Evolutionary conservation across 2,329 filamentous ascomycete genomes (phyloP).

Genomic region (Arthrobotrys iridis): DNA sequence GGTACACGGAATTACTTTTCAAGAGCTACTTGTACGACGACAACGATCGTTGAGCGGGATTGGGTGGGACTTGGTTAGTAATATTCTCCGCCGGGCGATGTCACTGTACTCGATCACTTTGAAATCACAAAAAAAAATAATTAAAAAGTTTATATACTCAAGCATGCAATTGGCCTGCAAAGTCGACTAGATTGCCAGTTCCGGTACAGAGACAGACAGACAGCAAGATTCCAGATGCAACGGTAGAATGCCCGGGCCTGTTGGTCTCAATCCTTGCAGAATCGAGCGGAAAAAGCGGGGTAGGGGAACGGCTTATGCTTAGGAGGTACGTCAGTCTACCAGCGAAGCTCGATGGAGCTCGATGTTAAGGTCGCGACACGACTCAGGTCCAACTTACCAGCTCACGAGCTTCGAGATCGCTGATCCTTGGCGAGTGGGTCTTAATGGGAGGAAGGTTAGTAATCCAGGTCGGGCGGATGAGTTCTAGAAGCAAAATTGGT

Average conservation of each 20-base stretch:
- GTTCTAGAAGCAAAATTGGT: constrained; percentile 29
- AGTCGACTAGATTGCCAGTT: constrained; percentile 25
- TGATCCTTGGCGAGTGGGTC: constrained; percentile 20
- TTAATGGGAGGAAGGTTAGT: constrained; percentile 16
- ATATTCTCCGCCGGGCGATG: background rate
- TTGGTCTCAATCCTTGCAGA: constrained; percentile 21
- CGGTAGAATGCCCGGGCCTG: constrained; percentile 13
- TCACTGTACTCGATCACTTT: constrained; percentile 5
- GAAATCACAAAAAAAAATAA: background rate
- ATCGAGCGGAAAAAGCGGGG: constrained; percentile 48
- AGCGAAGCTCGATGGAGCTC: background rate
- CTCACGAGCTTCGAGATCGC: background rate
- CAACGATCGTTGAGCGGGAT: constrained; percentile 1
- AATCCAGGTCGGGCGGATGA: constrained; percentile 18
- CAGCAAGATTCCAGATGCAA: constrained; percentile 7
- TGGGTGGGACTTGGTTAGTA: constrained; percentile 19
- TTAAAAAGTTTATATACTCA: constrained; percentile 28
- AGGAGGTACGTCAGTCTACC: constrained; percentile 1
- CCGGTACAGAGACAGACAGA: constrained; percentile 18
- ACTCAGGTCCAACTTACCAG: constrained; percentile 23
- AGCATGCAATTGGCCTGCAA: constrained; percentile 29
- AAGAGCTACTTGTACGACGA: background rate
- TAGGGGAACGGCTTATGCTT: constrained; percentile 10
- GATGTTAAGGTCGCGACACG: constrained; percentile 19
- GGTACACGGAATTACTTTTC: constrained; percentile 8